Evolutionary conservation across 768 basidiomycete species (phyloP).

Genomic region (Leccinum arenicola): DNA sequence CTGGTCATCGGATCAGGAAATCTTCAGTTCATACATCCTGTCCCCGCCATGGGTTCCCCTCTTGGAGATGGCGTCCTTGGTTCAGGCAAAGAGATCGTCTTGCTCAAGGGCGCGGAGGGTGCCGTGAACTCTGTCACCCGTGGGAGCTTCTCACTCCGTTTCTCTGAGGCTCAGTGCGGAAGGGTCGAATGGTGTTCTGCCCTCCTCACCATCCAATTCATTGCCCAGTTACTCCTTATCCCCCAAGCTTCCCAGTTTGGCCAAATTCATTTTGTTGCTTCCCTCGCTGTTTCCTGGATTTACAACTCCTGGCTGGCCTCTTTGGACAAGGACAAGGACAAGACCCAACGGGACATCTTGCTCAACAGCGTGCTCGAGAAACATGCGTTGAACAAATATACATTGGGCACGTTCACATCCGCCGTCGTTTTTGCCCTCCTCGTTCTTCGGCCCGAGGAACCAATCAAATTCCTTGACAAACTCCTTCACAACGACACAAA

Average conservation of each 20-base stretch:
- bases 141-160: conserved; percentile 1
- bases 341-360: conserved; percentile 9
- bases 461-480: conserved; percentile 12
- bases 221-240: conserved; percentile 28
- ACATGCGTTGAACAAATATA: neutral
- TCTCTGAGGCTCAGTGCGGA: neutral
- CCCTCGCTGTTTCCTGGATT: conserved; percentile 24
- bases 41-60: conserved; percentile 14
- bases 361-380: neutral
- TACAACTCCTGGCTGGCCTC: conserved; percentile 26
- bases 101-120: conserved; percentile 1
- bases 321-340: conserved; percentile 26
- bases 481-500: conserved; percentile 19
- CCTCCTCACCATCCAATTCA: conserved; percentile 22
- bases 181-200: conserved; percentile 12
- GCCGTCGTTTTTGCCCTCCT: conserved; percentile 18
- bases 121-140: conserved; percentile 7
- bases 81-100: neutral
- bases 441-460: conserved; percentile 7
- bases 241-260: conserved; percentile 9
- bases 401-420: conserved; percentile 14
- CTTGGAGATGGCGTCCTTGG: conserved; percentile 23
- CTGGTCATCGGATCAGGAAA: conserved; percentile 19
- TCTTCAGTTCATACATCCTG: conserved; percentile 12
- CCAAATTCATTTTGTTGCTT: conserved; percentile 26